phyloP scores from a whole-genome alignment of 176 grass and related monocot genomes.

The Oryza meyeriana region DNA sequence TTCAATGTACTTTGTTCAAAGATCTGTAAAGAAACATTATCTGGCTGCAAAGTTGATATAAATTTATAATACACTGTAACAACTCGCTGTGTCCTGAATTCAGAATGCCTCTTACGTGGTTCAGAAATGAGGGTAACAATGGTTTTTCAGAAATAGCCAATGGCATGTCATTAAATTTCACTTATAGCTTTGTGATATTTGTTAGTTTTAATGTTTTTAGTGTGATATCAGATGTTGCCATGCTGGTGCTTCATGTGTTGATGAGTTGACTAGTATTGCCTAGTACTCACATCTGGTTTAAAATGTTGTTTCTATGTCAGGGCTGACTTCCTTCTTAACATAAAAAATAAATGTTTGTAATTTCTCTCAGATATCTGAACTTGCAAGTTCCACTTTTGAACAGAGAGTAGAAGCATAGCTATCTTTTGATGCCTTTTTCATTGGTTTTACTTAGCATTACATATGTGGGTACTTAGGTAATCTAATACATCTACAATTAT shows the following conservation, averaged over 20 bases:
- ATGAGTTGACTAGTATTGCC: background rate
- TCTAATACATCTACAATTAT: constrained; percentile 11
- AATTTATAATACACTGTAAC: background rate
- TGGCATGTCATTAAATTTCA: background rate
- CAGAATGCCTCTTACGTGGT: background rate
- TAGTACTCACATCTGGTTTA: background rate
- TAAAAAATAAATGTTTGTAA: background rate
- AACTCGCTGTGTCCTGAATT: background rate
- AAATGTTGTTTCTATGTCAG: background rate
- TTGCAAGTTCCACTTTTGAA: background rate
- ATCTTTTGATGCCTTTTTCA: background rate
- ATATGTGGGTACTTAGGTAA: constrained; percentile 3
- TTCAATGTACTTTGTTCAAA: background rate
- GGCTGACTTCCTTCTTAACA: background rate
- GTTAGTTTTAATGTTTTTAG: background rate
- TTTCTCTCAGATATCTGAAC: background rate
- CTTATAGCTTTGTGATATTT: background rate
- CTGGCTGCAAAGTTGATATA: background rate
- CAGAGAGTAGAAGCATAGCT: background rate
- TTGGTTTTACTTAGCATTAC: background rate
- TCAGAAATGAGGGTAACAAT: background rate
- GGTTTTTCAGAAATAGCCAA: background rate
- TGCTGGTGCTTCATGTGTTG: background rate
- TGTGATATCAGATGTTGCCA: background rate
- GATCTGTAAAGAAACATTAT: background rate